Evolutionary conservation across 768 basidiomycete species (phyloP).

Genomic region (Gloeopeniophorella convolvens): DNA sequence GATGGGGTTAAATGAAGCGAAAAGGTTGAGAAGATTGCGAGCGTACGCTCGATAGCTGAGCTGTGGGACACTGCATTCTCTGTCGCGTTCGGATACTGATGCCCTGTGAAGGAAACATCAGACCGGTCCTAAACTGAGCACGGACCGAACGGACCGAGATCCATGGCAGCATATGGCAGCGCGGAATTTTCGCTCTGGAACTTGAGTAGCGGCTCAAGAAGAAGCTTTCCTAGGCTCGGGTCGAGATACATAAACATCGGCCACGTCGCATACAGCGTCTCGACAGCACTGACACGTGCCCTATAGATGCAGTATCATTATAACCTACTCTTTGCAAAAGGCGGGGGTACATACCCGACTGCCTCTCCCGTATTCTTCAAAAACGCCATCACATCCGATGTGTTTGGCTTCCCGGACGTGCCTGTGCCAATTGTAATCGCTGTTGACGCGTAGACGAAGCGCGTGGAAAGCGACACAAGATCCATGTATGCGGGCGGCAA

Average conservation of each 20-base stretch:
- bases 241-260: conserved; percentile 50
- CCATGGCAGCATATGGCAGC: conserved; percentile 17
- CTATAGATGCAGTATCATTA: not conserved
- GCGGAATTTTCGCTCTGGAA: conserved; percentile 17
- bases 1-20: not conserved
- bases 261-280: conserved; percentile 47
- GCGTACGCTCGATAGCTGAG: conserved; percentile 9
- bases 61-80: not conserved
- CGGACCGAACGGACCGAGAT: conserved; percentile 22
- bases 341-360: conserved; percentile 21
- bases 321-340: not conserved
- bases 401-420: conserved; percentile 42
- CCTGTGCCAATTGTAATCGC: conserved; percentile 50
- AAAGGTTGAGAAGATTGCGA: not conserved
- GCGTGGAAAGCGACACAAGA: conserved; percentile 45
- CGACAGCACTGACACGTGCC: conserved; percentile 41
- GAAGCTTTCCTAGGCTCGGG: conserved; percentile 36
- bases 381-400: conserved; percentile 45
- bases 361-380: conserved; percentile 32
- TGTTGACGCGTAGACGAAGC: conserved; percentile 46
- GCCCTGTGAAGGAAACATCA: not conserved
- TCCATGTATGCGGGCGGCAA: conserved; percentile 45
- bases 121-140: too few species aligned
- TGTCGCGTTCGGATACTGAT: conserved; percentile 8
- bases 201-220: conserved; percentile 22